phyloP scores from a whole-genome alignment of 805 yeast genomes.

The Millerozyma miso region DNA sequence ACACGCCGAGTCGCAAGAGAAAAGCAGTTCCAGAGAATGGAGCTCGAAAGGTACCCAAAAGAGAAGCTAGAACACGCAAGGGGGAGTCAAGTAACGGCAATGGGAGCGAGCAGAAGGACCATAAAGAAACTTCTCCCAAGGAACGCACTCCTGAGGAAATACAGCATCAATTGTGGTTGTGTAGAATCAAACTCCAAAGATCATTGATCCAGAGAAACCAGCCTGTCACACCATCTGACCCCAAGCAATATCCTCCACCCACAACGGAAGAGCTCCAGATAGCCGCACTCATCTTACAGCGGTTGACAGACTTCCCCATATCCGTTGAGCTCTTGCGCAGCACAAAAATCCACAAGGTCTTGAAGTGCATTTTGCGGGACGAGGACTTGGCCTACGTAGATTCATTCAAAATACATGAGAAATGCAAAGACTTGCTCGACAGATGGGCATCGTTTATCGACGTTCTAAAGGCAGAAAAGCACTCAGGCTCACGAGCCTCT shows the following conservation, averaged over 20 bases:
- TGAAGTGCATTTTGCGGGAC: conserved; percentile 43
- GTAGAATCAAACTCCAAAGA: conserved; percentile 46
- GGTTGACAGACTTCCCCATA: conserved; percentile 42
- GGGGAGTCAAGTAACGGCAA: background rate
- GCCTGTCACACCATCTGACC: conserved; percentile 35
- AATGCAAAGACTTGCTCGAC: conserved; percentile 36
- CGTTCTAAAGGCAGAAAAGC: conserved; percentile 31
- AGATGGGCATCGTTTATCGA: conserved; percentile 39
- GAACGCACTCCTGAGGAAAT: conserved; percentile 34
- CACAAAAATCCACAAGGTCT: conserved; percentile 50
- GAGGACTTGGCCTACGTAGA: conserved; percentile 38
- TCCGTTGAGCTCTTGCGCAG: conserved; percentile 34
- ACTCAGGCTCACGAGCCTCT: conserved; percentile 4
- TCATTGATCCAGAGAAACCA: conserved; percentile 44
- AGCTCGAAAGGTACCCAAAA: background rate
- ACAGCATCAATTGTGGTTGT: conserved; percentile 43
- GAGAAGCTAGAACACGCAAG: background rate
- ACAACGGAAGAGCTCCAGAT: conserved; percentile 42
- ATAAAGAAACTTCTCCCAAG: conserved; percentile 2
- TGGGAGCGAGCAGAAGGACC: conserved; percentile 1
- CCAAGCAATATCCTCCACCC: conserved; percentile 32
- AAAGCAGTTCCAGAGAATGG: background rate
- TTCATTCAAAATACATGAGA: conserved; percentile 43
- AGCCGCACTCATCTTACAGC: conserved; percentile 35
- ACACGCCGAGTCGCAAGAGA: background rate